Percentiles rank a stretch among this genome's conserved stretches.
Evolutionary conservation across 2,329 filamentous ascomycete genomes (phyloP).

Genomic region (Ophiocordyceps camponoti-rufipedis): DNA sequence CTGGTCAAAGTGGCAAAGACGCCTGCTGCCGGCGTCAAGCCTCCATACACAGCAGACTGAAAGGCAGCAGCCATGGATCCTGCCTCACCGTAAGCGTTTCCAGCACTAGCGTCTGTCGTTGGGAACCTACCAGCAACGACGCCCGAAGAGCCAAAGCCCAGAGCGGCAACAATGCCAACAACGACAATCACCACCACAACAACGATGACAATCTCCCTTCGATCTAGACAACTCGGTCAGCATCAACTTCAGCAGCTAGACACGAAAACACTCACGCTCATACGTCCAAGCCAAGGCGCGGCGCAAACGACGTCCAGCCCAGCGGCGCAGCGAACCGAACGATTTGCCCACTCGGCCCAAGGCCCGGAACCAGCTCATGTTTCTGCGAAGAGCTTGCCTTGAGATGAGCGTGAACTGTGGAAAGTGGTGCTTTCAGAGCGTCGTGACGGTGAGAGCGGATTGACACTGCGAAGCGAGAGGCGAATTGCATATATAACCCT

Average conservation of each 20-base stretch:
- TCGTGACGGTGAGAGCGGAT: too few species aligned
- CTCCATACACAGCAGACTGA: conserved; percentile 1
- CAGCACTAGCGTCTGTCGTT: not conserved
- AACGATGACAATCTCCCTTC: too few species aligned
- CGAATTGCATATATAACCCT: too few species aligned
- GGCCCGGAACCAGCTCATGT: not conserved
- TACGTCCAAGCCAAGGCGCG: not conserved
- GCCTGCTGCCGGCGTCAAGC: conserved; percentile 1
- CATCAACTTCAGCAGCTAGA: not conserved
- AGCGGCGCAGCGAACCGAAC: not conserved
- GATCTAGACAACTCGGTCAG: not conserved
- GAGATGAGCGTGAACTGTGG: not conserved
- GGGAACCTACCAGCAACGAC: too few species aligned
- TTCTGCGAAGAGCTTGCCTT: not conserved
- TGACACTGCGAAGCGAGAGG: too few species aligned
- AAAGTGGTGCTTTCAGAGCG: too few species aligned
- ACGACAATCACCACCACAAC: too few species aligned
- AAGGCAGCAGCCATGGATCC: conserved; percentile 1
- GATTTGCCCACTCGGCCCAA: not conserved
- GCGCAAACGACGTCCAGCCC: not conserved
- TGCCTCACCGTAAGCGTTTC: not conserved
- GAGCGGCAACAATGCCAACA: too few species aligned
- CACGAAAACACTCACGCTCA: not conserved
- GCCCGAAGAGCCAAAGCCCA: too few species aligned
- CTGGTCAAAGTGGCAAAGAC: not conserved